Percentiles rank a stretch among this genome's conserved stretches.
Conservation (phyloP, 305 asterid genomes). For the Andrographis paniculata region DNA sequence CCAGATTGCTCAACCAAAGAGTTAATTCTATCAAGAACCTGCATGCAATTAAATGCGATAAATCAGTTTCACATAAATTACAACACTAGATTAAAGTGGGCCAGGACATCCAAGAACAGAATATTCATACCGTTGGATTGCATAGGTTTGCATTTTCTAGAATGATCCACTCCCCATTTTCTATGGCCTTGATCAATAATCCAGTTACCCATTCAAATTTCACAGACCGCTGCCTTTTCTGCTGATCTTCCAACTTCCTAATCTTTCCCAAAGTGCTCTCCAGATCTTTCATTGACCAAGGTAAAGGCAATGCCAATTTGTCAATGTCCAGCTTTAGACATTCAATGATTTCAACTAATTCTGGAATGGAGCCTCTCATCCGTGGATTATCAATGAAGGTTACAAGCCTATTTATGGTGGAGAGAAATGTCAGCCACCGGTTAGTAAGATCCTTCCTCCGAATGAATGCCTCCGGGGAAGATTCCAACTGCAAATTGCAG, state of each 20-base stretch:
- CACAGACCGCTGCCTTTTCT: slow-evolving; percentile 38
- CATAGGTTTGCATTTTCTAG: slow-evolving; percentile 97
- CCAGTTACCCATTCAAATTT: slow-evolving; percentile 99
- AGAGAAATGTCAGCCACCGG: slow-evolving; percentile 66
- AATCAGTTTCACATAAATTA: slow-evolving; percentile 10
- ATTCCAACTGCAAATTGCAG: slow-evolving; percentile 52
- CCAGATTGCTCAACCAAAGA: slow-evolving; percentile 99
- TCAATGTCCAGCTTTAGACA: slow-evolving; percentile 37
- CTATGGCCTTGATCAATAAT: slow-evolving; percentile 76
- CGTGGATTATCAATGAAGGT: slow-evolving; percentile 34
- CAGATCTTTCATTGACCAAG: slow-evolving; percentile 67
- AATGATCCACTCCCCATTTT: slow-evolving; percentile 98
- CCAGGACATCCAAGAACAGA: slow-evolving; percentile 12
- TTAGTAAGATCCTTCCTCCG: slow-evolving; percentile 38
- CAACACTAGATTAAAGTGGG: neutral
- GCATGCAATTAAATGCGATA: slow-evolving; percentile 22
- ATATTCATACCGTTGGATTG: slow-evolving; percentile 85
- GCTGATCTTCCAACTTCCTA: slow-evolving; percentile 39
- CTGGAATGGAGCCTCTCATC: slow-evolving; percentile 41
- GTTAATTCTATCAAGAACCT: slow-evolving; percentile 99
- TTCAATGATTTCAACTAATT: slow-evolving; percentile 58
- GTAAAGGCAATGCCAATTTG: slow-evolving; percentile 30
- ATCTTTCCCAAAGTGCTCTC: slow-evolving; percentile 40
- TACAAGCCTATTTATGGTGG: slow-evolving; percentile 32
- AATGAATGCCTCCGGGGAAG: slow-evolving; percentile 37